A percentile compares a stretch with the other conserved stretches of the same genome.
phyloP scores from a whole-genome alignment of 371 early-diverging fungal species.

The Saksenaea oblongispora region DNA sequence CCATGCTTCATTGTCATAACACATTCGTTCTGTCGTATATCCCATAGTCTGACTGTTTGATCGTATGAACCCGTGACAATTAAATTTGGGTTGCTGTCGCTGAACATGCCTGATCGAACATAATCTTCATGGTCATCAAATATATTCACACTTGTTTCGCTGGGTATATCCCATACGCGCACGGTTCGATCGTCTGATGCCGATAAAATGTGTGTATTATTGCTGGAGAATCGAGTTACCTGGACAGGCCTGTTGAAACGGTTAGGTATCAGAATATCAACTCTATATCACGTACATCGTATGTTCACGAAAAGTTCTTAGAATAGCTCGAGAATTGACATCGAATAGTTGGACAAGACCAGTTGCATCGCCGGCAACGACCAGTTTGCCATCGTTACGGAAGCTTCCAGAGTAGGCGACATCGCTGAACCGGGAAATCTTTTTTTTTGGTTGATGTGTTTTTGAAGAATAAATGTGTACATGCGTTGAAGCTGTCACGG shows the following conservation, averaged over 20 bases:
- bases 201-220: conserved; percentile 81
- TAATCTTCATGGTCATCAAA: conserved; percentile 91
- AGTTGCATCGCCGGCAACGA: conserved; percentile 92
- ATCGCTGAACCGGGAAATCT: conserved; percentile 90
- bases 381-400: conserved; percentile 85
- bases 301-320: conserved; percentile 87
- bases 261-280: background rate
- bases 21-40: conserved; percentile 75
- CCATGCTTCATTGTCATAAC: conserved; percentile 83
- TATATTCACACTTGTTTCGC: conserved; percentile 68
- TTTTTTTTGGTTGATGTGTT: conserved; percentile 79
- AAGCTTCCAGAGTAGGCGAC: conserved; percentile 80
- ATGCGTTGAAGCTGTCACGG: conserved; percentile 86
- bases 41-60: conserved; percentile 92
- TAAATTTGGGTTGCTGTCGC: conserved; percentile 77
- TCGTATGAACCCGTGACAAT: conserved; percentile 93
- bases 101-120: conserved; percentile 77
- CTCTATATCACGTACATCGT: conserved; percentile 59
- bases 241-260: conserved; percentile 72
- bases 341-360: conserved; percentile 88
- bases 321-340: conserved; percentile 77
- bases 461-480: conserved; percentile 89
- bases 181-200: conserved; percentile 92
- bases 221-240: conserved; percentile 76
- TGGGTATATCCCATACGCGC: conserved; percentile 91